phyloP scores from a whole-genome alignment of 768 basidiomycete species.

The Boletus barrowsii region DNA sequence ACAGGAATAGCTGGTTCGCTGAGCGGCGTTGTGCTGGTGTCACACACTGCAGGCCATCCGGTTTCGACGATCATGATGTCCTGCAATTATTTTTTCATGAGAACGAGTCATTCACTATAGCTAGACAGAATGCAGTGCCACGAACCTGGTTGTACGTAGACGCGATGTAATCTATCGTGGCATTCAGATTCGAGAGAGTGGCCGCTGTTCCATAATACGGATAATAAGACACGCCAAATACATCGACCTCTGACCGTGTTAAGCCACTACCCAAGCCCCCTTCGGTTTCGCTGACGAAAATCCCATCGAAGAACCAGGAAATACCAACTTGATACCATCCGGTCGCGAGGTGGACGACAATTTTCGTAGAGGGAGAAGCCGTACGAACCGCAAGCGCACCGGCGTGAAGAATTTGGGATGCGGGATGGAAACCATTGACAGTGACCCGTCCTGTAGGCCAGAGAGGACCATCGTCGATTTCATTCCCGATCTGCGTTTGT shows the following conservation, averaged over 20 bases:
- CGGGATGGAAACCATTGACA: conserved; percentile 2
- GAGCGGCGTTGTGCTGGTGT: not conserved
- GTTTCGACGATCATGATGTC: conserved; percentile 13
- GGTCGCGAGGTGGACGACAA: conserved; percentile 5
- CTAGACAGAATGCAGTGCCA: not conserved
- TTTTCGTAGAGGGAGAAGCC: conserved; percentile 4
- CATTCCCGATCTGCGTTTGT: conserved; percentile 10
- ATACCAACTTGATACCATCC: conserved; percentile 4
- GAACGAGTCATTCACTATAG: not conserved
- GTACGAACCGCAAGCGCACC: conserved; percentile 18
- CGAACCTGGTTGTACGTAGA: conserved; percentile 10
- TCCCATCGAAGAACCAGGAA: conserved; percentile 7
- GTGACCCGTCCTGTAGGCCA: conserved; percentile 5
- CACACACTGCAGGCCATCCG: conserved; percentile 6
- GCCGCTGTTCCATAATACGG: conserved; percentile 7
- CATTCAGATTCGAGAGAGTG: conserved; percentile 8
- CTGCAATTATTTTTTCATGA: conserved; percentile 5
- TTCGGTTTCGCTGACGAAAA: conserved; percentile 1
- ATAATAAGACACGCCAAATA: conserved; percentile 10
- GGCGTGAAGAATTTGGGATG: conserved; percentile 35
- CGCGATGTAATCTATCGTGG: conserved; percentile 2
- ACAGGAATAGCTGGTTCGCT: conserved; percentile 8
- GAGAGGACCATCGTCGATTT: conserved; percentile 11
- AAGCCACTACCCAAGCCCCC: conserved; percentile 1
- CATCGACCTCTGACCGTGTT: conserved; percentile 4